Conservation (phyloP, 2,329 filamentous ascomycete species). For the Curvularia eragrostidis region DNA sequence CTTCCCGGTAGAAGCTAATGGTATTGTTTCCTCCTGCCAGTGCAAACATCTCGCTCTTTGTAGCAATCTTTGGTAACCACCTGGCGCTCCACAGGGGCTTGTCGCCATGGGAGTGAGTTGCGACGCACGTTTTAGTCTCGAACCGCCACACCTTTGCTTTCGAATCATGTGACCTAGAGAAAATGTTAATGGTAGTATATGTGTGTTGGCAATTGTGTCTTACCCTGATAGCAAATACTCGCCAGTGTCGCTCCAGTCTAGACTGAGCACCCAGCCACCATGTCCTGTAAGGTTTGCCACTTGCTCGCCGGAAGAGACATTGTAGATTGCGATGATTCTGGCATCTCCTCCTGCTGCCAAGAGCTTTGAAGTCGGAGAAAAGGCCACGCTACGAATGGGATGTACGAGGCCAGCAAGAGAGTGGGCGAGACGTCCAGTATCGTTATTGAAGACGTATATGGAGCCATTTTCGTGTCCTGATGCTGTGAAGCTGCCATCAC, state of each 20-base stretch:
- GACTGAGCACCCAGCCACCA: constrained; percentile 83
- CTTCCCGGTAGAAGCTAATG: constrained; percentile 51
- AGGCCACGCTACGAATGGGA: constrained; percentile 82
- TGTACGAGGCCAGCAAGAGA: constrained; percentile 86
- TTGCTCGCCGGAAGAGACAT: constrained; percentile 90
- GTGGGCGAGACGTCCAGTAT: constrained; percentile 82
- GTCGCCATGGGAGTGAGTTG: constrained; percentile 88
- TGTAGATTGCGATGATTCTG: constrained; percentile 87
- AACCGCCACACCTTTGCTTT: constrained; percentile 97
- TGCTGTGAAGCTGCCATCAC: constrained; percentile 83
- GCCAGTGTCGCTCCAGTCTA: constrained; percentile 93
- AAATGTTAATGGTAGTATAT: not conserved
- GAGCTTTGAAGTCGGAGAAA: constrained; percentile 83
- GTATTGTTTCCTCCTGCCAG: constrained; percentile 47
- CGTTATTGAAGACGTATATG: constrained; percentile 94
- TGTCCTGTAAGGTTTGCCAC: constrained; percentile 83
- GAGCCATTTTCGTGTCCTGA: constrained; percentile 92
- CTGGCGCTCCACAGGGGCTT: constrained; percentile 50
- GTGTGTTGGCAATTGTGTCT: constrained; percentile 21
- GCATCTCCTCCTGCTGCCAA: constrained; percentile 91
- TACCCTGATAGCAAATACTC: constrained; percentile 87
- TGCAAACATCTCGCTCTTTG: constrained; percentile 52
- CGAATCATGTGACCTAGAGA: constrained; percentile 75
- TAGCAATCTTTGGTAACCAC: constrained; percentile 48
- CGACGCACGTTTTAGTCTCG: constrained; percentile 81